Conservation (phyloP, 1,284 basidiomycete species). For the Trametes pubescens region DNA sequence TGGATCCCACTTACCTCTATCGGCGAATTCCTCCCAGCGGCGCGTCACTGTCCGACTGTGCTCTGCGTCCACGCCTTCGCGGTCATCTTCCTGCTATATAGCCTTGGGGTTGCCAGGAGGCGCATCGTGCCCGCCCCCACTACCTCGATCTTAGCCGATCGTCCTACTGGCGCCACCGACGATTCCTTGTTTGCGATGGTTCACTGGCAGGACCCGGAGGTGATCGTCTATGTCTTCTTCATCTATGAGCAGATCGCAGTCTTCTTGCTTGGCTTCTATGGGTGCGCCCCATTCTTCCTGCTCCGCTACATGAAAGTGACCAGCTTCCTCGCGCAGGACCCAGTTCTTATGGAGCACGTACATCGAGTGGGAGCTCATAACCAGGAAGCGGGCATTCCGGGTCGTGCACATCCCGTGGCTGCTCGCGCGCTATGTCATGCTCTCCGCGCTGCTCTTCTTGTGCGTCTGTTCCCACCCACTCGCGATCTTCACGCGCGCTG, state of each 20-base stretch:
- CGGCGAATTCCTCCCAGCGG: neutral
- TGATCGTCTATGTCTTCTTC: slow-evolving; percentile 20
- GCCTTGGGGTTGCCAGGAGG: neutral
- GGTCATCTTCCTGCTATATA: neutral
- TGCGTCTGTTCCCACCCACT: slow-evolving; percentile 2
- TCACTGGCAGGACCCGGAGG: slow-evolving; percentile 23
- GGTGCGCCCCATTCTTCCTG: slow-evolving; percentile 10
- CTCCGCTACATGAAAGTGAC: neutral
- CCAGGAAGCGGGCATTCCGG: slow-evolving; percentile 19
- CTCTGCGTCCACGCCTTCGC: neutral
- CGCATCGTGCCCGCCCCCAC: neutral
- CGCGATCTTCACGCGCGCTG: neutral
- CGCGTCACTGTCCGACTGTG: neutral
- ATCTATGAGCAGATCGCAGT: slow-evolving; percentile 25
- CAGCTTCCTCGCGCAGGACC: slow-evolving; percentile 5
- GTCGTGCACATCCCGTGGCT: slow-evolving; percentile 26
- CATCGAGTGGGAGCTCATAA: slow-evolving; percentile 28
- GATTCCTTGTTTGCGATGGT: slow-evolving; percentile 4
- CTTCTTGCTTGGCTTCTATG: slow-evolving; percentile 29
- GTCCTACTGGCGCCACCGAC: neutral
- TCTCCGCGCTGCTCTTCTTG: slow-evolving; percentile 26
- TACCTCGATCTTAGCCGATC: neutral
- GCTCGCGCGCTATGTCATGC: slow-evolving; percentile 25
- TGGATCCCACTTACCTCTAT: slow-evolving; percentile 4
- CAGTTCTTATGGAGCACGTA: slow-evolving; percentile 16